Evolutionary conservation across 164 flowering plant genomes (phyloP), one percentile per base, ranked within the genome.

Genomic region (Berberis vulgaris): DNA sequence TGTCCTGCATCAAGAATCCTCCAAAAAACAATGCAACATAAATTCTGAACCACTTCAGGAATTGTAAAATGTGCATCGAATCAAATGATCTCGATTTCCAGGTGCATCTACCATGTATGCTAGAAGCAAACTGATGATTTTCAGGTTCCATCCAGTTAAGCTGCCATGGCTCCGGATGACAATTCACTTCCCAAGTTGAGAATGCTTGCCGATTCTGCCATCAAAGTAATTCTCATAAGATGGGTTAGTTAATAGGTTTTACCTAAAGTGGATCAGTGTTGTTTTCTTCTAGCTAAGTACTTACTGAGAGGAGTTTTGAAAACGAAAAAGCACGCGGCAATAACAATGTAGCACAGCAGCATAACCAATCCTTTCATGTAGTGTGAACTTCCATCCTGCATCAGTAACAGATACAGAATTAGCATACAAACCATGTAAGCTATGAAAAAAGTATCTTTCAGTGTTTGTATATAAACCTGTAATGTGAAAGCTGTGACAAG

Each of bases 341-440:
- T 86, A 6, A 80, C 77, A 13, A 77, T 2, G 64, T 88, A 90
- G 77, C 82, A 76, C 2, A 86, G 82, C 57, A 76, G 70, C 43
- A 90, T 92, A 74, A 82, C 76, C 44, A 82, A 57, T 67, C 97
- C 97, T 71, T 90, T 90, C 83, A 90, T 44, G 77, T 88, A 90
- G 67, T 90, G 89, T 13, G 95, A 90, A 54, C 83, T 84, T 59
- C 92, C 95, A 71, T 86, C 91, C 95, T 86, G 82, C 45, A 68
- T 26, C 26, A 26, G 26, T 26, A 26, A 26, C 26, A 26, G 26
- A 26, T 26, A 26, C 26, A 26, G 0, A 26, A 26, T 26, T 26
- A 26, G 26, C 26, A 26, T 26, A 26, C 26, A 26, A 26, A 26
- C 26, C 26, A 26, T 26, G 26, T 26, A 26, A 26, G 26, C 26